Percentiles rank a stretch among this genome's conserved stretches.
phyloP scores from a whole-genome alignment of 1,284 basidiomycete species.

The Ceratobasidium papillatum region DNA sequence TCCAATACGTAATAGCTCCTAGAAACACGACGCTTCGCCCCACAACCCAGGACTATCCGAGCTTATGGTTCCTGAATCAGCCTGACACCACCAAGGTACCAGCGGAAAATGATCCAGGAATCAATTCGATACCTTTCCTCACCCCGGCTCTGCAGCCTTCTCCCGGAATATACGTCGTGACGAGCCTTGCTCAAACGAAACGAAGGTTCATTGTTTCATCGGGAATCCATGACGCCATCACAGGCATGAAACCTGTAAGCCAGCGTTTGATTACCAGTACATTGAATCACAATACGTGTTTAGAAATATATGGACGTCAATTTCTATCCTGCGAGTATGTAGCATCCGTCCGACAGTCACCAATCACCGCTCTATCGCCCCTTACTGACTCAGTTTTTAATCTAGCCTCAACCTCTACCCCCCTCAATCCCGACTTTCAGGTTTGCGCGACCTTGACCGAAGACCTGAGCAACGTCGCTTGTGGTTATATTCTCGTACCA shows the following conservation, averaged over 20 bases:
- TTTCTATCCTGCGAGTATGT: background rate
- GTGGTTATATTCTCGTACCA: background rate
- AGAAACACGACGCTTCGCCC: background rate
- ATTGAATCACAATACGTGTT: too few relatives aligned
- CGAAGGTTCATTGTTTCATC: slow-evolving; percentile 5
- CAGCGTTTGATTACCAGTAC: too few relatives aligned
- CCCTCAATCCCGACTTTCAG: background rate
- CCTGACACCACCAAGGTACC: background rate
- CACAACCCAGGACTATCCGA: background rate
- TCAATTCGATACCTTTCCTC: background rate
- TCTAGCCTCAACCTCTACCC: background rate
- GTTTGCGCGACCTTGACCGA: background rate
- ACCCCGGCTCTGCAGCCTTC: background rate
- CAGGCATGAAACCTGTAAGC: background rate
- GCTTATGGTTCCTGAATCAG: background rate
- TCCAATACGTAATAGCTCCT: background rate
- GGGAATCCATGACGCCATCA: background rate
- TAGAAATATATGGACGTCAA: background rate
- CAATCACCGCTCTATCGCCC: background rate
- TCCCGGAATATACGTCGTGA: background rate
- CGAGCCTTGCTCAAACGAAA: background rate
- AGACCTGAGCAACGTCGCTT: background rate
- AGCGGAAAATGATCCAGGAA: background rate
- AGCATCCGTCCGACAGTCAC: too few relatives aligned
- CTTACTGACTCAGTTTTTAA: too few relatives aligned